Evolutionary conservation across 1,284 basidiomycete species (phyloP).

Genomic region (Ceratobasidium sp.): DNA sequence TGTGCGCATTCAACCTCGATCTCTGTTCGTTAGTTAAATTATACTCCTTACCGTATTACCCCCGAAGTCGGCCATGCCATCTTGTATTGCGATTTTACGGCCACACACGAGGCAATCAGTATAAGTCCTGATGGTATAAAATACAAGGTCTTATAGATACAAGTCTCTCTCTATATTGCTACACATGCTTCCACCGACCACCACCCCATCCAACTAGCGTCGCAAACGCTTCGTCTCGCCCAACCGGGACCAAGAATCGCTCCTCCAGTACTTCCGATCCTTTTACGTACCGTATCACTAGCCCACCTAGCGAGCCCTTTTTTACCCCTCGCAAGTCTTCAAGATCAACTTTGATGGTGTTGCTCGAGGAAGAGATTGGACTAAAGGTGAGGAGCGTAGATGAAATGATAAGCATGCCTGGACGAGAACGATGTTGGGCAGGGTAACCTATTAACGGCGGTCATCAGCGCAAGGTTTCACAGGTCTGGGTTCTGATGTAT

Average conservation of each 20-base stretch:
- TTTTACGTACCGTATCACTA: conserved; percentile 20
- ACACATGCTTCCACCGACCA: conserved; percentile 52
- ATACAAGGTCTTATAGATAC: too few relatives aligned
- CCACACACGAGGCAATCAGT: too few relatives aligned
- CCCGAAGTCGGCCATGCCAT: too few relatives aligned
- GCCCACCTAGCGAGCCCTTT: conserved; percentile 59
- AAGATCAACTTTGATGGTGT: conserved; percentile 64
- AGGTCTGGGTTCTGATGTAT: background rate
- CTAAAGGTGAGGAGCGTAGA: conserved; percentile 67
- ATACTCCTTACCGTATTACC: too few relatives aligned
- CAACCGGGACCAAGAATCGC: conserved; percentile 71
- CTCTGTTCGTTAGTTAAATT: too few relatives aligned
- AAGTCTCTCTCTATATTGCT: background rate
- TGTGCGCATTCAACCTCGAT: too few relatives aligned
- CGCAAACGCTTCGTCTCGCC: conserved; percentile 76
- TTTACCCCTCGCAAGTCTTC: conserved; percentile 68
- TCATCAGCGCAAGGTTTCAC: conserved; percentile 16
- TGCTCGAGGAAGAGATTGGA: conserved; percentile 59
- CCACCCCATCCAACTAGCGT: conserved; percentile 70
- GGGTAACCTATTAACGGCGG: conserved; percentile 66
- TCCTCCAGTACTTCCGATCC: conserved; percentile 58
- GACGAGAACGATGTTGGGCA: conserved; percentile 68
- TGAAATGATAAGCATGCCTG: conserved; percentile 74
- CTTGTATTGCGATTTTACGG: too few relatives aligned
- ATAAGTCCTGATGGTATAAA: too few relatives aligned